These are phyloP conservation scores for Glycine soja DNA, from an alignment of 306 rosid species.

Conservation along the genomic window DNA sequence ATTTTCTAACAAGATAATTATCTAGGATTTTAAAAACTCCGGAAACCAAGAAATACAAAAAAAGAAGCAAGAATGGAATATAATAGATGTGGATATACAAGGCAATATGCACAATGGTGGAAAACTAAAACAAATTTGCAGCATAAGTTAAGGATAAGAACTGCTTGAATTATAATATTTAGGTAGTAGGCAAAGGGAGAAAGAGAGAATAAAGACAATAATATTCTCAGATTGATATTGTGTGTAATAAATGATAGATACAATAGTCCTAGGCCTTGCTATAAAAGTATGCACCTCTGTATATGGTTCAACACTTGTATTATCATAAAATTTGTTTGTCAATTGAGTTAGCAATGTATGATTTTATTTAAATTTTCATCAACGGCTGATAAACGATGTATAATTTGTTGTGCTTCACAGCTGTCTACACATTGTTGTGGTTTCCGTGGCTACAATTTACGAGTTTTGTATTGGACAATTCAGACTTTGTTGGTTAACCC, in stretches of 20 bases:
- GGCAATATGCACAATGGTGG: background rate
- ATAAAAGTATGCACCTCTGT: no score
- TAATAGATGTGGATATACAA: background rate
- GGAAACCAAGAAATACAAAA: background rate
- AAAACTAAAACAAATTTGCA: background rate
- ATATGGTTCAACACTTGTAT: no score
- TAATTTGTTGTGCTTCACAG: no score
- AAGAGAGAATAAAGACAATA: background rate
- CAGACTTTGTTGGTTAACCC: no score
- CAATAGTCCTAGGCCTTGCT: background rate
- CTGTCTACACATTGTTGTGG: no score
- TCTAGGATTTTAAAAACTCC: background rate
- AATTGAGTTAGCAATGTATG: no score
- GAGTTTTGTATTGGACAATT: no score
- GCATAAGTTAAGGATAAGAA: slow-evolving; percentile 10
- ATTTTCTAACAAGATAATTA: background rate
- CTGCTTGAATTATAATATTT: background rate
- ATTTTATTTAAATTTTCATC: no score
- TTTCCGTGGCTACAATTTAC: no score
- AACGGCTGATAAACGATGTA: no score
- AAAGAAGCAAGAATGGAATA: background rate
- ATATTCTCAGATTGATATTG: background rate
- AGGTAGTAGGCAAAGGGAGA: background rate
- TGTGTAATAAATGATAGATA: background rate
- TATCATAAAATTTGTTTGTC: no score